These are phyloP conservation scores for Heterobasidion irregulare DNA, from an alignment of 1,284 basidiomycete species.

Conservation along the genomic window DNA sequence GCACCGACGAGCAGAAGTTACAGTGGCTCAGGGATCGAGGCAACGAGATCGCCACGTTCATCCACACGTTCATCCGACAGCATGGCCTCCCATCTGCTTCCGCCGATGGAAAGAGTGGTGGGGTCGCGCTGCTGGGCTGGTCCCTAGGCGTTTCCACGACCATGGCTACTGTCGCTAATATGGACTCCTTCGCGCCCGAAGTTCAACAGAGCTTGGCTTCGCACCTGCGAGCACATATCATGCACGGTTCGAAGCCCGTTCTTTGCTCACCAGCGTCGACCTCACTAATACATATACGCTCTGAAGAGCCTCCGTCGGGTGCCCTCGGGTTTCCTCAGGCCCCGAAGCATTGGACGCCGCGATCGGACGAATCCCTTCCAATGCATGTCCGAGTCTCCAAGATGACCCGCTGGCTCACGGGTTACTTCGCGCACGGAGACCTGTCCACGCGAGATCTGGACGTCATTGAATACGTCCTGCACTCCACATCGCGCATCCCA, in stretches of 20 bases:
- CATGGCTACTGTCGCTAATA: slow-evolving; percentile 18
- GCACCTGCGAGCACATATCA: slow-evolving; percentile 19
- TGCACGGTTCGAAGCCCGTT: slow-evolving; percentile 19
- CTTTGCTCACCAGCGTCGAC: background rate
- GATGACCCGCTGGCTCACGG: slow-evolving; percentile 22
- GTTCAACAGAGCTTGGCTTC: slow-evolving; percentile 13
- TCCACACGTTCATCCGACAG: slow-evolving; percentile 22
- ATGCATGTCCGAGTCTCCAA: background rate
- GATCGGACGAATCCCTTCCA: background rate
- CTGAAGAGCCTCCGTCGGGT: background rate
- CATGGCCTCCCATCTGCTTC: slow-evolving; percentile 20
- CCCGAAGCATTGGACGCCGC: background rate
- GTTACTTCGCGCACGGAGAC: slow-evolving; percentile 27
- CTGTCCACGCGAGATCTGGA: slow-evolving; percentile 18
- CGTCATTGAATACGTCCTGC: slow-evolving; percentile 12
- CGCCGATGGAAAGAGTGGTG: slow-evolving; percentile 19
- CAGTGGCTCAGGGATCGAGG: slow-evolving; percentile 19
- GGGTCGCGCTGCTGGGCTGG: slow-evolving; percentile 28
- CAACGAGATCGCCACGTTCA: slow-evolving; percentile 22
- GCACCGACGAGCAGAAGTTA: slow-evolving; percentile 15
- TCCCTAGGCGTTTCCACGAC: slow-evolving; percentile 22
- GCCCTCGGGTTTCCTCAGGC: background rate
- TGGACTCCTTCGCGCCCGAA: slow-evolving; percentile 15
- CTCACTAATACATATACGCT: background rate
- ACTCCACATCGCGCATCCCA: slow-evolving; percentile 7